Percentiles rank a stretch among this genome's conserved stretches.
Evolutionary conservation across 1,284 basidiomycete genomes (phyloP).

Genomic region (Sporisorium reilianum): DNA sequence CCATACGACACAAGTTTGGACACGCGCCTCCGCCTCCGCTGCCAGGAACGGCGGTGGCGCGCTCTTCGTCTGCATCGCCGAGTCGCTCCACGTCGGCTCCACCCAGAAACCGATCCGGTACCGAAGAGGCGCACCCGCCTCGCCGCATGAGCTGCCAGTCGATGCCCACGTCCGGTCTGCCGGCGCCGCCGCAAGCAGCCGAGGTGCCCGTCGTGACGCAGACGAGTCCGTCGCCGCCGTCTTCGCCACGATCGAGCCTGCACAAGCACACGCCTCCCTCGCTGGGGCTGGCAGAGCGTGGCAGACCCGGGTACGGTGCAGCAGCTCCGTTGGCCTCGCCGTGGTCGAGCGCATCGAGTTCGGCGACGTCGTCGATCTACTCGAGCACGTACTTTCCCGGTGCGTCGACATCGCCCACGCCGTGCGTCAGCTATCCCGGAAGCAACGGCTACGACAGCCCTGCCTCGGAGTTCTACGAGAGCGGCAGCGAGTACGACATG

Average conservation of each 20-base stretch:
- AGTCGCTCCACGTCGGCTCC: slow-evolving; percentile 41
- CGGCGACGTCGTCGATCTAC: slow-evolving; percentile 42
- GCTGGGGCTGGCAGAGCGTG: slow-evolving; percentile 9
- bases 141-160: slow-evolving; percentile 34
- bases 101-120: slow-evolving; percentile 7
- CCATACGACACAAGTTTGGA: slow-evolving; percentile 52
- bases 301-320: slow-evolving; percentile 16
- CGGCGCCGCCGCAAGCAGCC: background rate
- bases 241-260: slow-evolving; percentile 17
- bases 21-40: slow-evolving; percentile 49
- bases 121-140: slow-evolving; percentile 3
- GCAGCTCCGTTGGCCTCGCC: slow-evolving; percentile 23
- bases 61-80: slow-evolving; percentile 27
- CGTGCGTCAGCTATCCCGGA: slow-evolving; percentile 30
- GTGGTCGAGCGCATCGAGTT: slow-evolving; percentile 34
- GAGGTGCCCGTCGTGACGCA: slow-evolving; percentile 42
- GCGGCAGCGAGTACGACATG: slow-evolving; percentile 67
- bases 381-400: slow-evolving; percentile 47
- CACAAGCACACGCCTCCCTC: background rate
- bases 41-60: slow-evolving; percentile 26
- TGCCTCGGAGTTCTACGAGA: slow-evolving; percentile 63
- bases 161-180: slow-evolving; percentile 6
- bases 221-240: slow-evolving; percentile 45
- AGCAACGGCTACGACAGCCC: slow-evolving; percentile 63
- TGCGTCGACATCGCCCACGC: slow-evolving; percentile 19